Percentiles rank a stretch among this genome's conserved stretches.
These are phyloP conservation scores for Pedinophyceae sp. DNA, from an alignment of 139 green algal species.

Conservation along the genomic window DNA sequence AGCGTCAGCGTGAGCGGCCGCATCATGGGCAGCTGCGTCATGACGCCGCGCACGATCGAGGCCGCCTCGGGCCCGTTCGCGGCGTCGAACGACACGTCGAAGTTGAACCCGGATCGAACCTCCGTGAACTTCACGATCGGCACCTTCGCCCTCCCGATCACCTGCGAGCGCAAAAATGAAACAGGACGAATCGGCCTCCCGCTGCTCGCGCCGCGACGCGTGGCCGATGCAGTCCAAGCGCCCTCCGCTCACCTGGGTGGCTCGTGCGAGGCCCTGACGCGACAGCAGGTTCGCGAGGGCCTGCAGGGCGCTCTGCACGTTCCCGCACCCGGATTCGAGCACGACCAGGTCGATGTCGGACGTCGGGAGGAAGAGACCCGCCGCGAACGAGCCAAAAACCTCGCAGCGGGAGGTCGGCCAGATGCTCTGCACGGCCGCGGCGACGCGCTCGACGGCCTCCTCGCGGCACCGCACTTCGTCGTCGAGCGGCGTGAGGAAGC, in stretches of 20 bases:
- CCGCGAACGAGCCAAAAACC: conserved; percentile 39
- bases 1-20: conserved; percentile 62
- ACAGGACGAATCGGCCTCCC: no score
- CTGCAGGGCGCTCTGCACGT: conserved; percentile 41
- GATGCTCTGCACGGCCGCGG: background rate
- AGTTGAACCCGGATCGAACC: conserved; percentile 37
- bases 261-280: conserved; percentile 33
- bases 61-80: conserved; percentile 47
- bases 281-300: conserved; percentile 46
- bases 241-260: conserved; percentile 62
- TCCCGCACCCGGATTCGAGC: conserved; percentile 18
- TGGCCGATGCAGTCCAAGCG: background rate
- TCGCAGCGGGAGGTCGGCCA: background rate
- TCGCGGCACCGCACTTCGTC: background rate
- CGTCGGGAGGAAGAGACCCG: conserved; percentile 81
- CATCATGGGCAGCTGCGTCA: conserved; percentile 54
- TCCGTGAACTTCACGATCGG: conserved; percentile 95
- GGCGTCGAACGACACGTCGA: conserved; percentile 89
- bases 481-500: background rate
- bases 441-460: background rate
- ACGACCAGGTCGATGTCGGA: conserved; percentile 87
- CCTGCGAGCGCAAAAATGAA: conserved; percentile 18
- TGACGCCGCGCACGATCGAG: conserved; percentile 35
- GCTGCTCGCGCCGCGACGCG: background rate
- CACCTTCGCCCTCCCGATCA: conserved; percentile 77